These are phyloP conservation scores for Lactuca sativa DNA, from an alignment of 129 eudicot genomes.

Conservation along the genomic window DNA sequence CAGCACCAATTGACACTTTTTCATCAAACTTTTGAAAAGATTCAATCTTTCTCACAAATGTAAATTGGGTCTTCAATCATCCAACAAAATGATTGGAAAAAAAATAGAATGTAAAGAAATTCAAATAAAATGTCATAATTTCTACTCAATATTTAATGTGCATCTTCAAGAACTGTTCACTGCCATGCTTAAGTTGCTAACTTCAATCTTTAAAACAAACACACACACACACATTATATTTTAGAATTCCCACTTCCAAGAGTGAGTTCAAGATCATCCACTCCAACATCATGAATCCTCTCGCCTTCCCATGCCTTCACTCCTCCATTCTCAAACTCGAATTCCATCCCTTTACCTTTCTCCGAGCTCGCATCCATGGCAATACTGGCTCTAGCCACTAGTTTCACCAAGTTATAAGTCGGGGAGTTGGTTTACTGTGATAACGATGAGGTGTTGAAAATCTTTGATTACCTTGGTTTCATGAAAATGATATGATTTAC, in stretches of 20 bases:
- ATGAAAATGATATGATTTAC: too few relatives aligned
- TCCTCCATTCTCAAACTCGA: constrained; percentile 63
- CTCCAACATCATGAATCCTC: constrained; percentile 90
- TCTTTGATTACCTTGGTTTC: too few relatives aligned
- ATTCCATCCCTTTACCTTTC: constrained; percentile 64
- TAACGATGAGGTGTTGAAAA: too few relatives aligned
- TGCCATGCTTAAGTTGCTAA: constrained; percentile 32
- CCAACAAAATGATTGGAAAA: not conserved
- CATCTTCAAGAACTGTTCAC: constrained; percentile 34
- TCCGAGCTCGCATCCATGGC: constrained; percentile 43
- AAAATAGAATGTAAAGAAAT: not conserved
- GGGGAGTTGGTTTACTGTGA: constrained; percentile 97
- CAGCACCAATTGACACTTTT: constrained; percentile 26
- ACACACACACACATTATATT: constrained; percentile 26
- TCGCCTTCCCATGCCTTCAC: constrained; percentile 99
- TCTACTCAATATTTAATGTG: constrained; percentile 26
- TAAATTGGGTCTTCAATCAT: constrained; percentile 29
- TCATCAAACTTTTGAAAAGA: constrained; percentile 31
- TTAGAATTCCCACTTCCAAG: constrained; percentile 68
- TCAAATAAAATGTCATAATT: constrained; percentile 24
- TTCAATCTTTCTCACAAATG: constrained; percentile 33
- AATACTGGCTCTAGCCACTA: constrained; percentile 40
- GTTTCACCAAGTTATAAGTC: constrained; percentile 74
- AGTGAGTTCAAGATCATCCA: constrained; percentile 98
- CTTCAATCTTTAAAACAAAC: not conserved